These are phyloP conservation scores for Cytospora mali DNA, from an alignment of 2,329 filamentous ascomycete genomes.

Conservation along the genomic window DNA sequence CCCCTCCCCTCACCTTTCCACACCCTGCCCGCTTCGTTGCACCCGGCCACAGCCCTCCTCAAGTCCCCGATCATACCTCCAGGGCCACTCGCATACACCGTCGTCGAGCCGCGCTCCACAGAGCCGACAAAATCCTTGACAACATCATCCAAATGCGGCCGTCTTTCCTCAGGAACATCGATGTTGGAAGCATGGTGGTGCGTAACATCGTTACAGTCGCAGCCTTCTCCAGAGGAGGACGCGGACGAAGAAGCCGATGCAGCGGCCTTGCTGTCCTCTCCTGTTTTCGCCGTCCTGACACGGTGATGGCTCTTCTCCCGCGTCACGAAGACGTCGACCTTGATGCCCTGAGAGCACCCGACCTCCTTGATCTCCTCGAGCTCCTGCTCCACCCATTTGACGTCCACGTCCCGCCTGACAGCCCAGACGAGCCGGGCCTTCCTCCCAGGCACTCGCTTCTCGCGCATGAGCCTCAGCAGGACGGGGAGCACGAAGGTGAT, in stretches of 20 bases:
- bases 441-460: slow-evolving; percentile 39
- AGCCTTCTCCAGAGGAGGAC: slow-evolving; percentile 31
- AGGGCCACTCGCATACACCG: slow-evolving; percentile 64
- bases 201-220: slow-evolving; percentile 27
- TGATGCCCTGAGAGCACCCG: slow-evolving; percentile 44
- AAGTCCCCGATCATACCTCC: slow-evolving; percentile 62
- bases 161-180: slow-evolving; percentile 35
- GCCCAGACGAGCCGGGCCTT: slow-evolving; percentile 68
- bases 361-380: slow-evolving; percentile 51
- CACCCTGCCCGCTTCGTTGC: slow-evolving; percentile 55
- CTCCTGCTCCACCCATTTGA: slow-evolving; percentile 62
- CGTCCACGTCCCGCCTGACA: slow-evolving; percentile 55
- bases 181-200: slow-evolving; percentile 30
- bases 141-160: slow-evolving; percentile 50
- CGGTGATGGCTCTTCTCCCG: slow-evolving; percentile 44
- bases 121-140: slow-evolving; percentile 52
- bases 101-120: slow-evolving; percentile 52
- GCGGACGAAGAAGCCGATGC: slow-evolving; percentile 31
- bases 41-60: slow-evolving; percentile 53
- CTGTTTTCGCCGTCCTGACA: slow-evolving; percentile 31
- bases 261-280: slow-evolving; percentile 33
- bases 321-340: slow-evolving; percentile 62
- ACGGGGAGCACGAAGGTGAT: slow-evolving; percentile 60
- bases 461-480: slow-evolving; percentile 44
- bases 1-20: slow-evolving; percentile 60